A percentile compares a stretch with the other conserved stretches of the same genome.
phyloP scores from a whole-genome alignment of 306 rosid species.

The Sicyos edulis region DNA sequence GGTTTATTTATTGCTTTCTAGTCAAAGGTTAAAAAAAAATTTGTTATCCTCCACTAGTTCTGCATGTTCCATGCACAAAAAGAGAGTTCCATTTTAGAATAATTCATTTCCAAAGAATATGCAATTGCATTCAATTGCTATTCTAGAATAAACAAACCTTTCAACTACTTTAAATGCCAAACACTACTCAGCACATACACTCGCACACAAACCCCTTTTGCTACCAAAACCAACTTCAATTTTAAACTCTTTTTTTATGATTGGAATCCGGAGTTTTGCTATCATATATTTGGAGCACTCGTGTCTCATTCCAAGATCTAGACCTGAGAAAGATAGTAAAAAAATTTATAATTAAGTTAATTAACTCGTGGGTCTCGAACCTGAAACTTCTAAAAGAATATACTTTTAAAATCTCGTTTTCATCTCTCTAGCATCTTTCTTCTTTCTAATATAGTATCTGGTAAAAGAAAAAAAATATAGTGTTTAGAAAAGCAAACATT shows the following conservation, averaged over 20 bases:
- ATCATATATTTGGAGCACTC: too few species aligned
- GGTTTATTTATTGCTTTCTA: not conserved
- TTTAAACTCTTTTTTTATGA: not conserved
- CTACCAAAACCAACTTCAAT: not conserved
- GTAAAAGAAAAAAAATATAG: not conserved
- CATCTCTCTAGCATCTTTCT: too few species aligned
- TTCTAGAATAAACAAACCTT: not conserved
- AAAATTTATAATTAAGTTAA: too few species aligned
- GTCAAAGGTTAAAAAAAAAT: not conserved
- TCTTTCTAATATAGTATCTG: too few species aligned
- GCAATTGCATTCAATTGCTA: not conserved
- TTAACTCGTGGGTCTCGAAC: too few species aligned
- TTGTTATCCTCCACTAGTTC: slow-evolving; percentile 17
- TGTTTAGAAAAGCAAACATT: not conserved
- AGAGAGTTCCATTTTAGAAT: slow-evolving; percentile 12
- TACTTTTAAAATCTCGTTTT: too few species aligned
- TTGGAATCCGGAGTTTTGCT: too few species aligned
- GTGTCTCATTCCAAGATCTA: too few species aligned
- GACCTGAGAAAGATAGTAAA: too few species aligned
- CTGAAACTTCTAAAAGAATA: too few species aligned
- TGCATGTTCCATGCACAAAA: slow-evolving; percentile 46
- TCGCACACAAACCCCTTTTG: not conserved
- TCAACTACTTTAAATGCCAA: not conserved
- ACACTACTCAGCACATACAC: not conserved
- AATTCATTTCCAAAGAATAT: not conserved